Base-by-base conservation (phyloP, 371 early-diverging fungal species). In the Mucor saturninus region DNA sequence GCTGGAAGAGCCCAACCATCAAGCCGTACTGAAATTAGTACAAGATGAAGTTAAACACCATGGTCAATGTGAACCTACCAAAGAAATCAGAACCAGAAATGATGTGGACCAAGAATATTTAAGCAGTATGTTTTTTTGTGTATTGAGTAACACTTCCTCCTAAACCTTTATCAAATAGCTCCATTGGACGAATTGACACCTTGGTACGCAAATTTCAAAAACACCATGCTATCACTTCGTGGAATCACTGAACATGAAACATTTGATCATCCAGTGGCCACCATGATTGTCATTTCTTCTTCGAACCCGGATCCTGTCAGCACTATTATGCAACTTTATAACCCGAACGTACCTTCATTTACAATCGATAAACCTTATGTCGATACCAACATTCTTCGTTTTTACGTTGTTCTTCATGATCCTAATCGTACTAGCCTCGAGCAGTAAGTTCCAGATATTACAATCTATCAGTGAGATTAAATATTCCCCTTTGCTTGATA, bases 201-300 rank as follows among this genome's bases (percentile, higher is more conserved):
- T n/a, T 96, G 97, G 97, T 97, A 92, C 77, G 67, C 83, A 6
- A 73, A 83, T 63, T 96, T 94, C 67, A 81, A 91, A 38, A 77
- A 89, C 39, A 72, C 85, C 28, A 77, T 93, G 56, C 80, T 92
- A 15, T 78, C 82, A 35, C 72, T 83, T 14, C 80, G 86, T 56
- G 91, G 90, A 3, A 82, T 88, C 7, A 83, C 91, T 0, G 96
- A 96, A 62, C 94, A 96, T 64, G 96, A 97, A 66, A 88, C 95
- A 5, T 96, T 98, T 70, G 92, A 93, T 59, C 96, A 97, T 67
- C 97, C 98, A 2, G 90, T 96, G 1, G 94, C 94, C 7, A 85
- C 81, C 48, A 64, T 96, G 49, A 78, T 92, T 51, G 93, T 89
- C 8, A 87, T 91, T 11, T 91, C 96, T 0, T 89, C 94, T 1